phyloP scores from a whole-genome alignment of 164 flowering plant genomes.

The Piper betle region DNA sequence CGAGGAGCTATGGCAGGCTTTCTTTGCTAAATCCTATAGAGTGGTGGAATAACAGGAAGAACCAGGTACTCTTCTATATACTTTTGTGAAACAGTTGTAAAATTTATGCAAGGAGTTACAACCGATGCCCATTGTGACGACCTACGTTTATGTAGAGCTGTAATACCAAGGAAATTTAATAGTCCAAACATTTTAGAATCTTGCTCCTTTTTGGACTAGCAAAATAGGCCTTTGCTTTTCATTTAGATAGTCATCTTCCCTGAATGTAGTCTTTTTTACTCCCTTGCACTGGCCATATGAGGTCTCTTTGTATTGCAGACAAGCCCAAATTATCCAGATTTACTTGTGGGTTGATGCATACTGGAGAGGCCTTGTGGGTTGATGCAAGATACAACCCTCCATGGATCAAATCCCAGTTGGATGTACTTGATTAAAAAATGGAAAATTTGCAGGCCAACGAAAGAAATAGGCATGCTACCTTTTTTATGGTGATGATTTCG shows the following conservation, averaged over 20 bases:
- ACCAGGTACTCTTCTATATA: constrained; percentile 39
- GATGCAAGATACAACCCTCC: constrained; percentile 76
- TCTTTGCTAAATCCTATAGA: constrained; percentile 87
- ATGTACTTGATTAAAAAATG: constrained; percentile 57
- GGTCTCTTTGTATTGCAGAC: constrained; percentile 30
- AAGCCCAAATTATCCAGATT: constrained; percentile 78
- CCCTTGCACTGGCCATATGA: neutral
- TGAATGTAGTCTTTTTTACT: neutral
- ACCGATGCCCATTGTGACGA: no score
- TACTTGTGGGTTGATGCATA: no score
- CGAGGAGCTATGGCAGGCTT: constrained; percentile 85
- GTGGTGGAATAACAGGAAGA: constrained; percentile 92
- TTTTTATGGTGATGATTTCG: constrained; percentile 18
- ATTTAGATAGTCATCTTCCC: neutral
- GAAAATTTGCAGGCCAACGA: constrained; percentile 34
- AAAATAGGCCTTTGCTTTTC: neutral
- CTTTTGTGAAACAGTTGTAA: neutral
- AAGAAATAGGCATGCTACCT: constrained; percentile 11
- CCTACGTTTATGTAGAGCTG: neutral
- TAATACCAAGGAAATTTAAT: neutral
- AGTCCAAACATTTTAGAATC: neutral
- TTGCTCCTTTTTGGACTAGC: neutral
- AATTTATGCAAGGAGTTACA: neutral
- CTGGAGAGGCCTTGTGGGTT: no score
- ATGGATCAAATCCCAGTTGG: constrained; percentile 84